A percentile compares a stretch with the other conserved stretches of the same genome.
phyloP scores from a whole-genome alignment of 148 eudicot genomes.

The Cornus controversa region DNA sequence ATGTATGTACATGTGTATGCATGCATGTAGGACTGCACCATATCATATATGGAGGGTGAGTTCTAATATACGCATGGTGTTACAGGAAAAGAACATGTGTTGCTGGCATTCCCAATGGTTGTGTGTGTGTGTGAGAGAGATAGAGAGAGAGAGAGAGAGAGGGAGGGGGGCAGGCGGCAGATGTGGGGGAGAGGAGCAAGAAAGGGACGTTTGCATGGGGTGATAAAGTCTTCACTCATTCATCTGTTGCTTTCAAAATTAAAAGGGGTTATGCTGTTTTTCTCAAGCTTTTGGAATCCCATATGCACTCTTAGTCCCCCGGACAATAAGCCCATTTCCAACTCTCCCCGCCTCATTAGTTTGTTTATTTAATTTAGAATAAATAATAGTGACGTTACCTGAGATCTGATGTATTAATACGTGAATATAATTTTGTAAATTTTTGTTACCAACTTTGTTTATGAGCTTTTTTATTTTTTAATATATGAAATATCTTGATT shows the following conservation, averaged over 20 bases:
- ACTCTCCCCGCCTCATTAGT: too few species aligned
- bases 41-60: background rate
- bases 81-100: conserved; percentile 16
- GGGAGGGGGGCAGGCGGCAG: conserved; percentile 35
- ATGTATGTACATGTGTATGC: conserved; percentile 9
- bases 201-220: conserved; percentile 64
- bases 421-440: too few species aligned
- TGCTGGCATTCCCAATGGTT: conserved; percentile 30
- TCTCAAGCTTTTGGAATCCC: background rate
- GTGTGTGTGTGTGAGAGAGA: background rate
- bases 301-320: conserved; percentile 16
- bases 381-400: too few species aligned
- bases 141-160: too few species aligned
- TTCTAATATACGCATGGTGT: background rate
- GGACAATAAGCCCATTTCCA: conserved; percentile 23
- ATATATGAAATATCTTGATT: too few species aligned
- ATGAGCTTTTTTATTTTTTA: too few species aligned
- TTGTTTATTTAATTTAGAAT: too few species aligned
- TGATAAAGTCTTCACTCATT: conserved; percentile 33
- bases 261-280: conserved; percentile 2
- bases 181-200: conserved; percentile 57
- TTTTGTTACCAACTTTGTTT: too few species aligned
- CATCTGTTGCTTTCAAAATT: conserved; percentile 47
- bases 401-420: too few species aligned
- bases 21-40: background rate